Base-by-base conservation (phyloP, 2,329 filamentous ascomycete species). In the Coniella vitis region DNA sequence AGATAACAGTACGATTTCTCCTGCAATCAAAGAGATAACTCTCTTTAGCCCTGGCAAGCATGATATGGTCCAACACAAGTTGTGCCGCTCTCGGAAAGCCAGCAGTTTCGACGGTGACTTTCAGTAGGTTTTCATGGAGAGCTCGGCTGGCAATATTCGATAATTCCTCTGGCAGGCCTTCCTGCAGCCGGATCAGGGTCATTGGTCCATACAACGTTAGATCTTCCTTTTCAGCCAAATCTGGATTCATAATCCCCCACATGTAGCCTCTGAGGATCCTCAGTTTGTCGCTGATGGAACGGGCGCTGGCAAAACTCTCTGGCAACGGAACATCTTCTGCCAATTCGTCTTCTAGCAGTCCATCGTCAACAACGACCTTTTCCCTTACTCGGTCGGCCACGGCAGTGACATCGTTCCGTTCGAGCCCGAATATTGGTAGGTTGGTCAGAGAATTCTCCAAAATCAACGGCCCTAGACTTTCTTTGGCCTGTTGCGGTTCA, bases 1-100 rank as follows among this genome's bases (percentile, higher is more conserved):
- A 70, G 1, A 86, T 75, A n/a, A 90, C 76, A 5, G 74, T 67
- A 53, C 77, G 76, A 58, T 93, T 93, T 41, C 70, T 75, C 14
- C 68, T 65, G 51, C 80, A 81, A 58, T 90, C 71, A 53, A 84
- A 83, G 0, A 84, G 65, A 54, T 84, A 85, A 47, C 72, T 75
- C 56, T 81, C 78, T 54, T 76, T 77, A 7, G 79, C 78, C 14
- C 81, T 76, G 34, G 79, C 64, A 9, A 84, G 65, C 71, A 82
- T 81, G 4, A 71, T 63, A 53, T 83, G 75, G 52, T 83, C 75
- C 12, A 81, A 59, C 7, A 78, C 62, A 13, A 66, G 67, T 45
- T 79, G 75, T 1, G 74, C 76, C 51, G 75, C 69, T 36, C 67
- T 68, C 0, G 77, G 72, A 4, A 79, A 67, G 1, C 70, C 71